Evolutionary conservation across 805 yeast genomes (phyloP), one percentile per base, ranked within the genome.

Genomic region (Lachancea waltii): DNA sequence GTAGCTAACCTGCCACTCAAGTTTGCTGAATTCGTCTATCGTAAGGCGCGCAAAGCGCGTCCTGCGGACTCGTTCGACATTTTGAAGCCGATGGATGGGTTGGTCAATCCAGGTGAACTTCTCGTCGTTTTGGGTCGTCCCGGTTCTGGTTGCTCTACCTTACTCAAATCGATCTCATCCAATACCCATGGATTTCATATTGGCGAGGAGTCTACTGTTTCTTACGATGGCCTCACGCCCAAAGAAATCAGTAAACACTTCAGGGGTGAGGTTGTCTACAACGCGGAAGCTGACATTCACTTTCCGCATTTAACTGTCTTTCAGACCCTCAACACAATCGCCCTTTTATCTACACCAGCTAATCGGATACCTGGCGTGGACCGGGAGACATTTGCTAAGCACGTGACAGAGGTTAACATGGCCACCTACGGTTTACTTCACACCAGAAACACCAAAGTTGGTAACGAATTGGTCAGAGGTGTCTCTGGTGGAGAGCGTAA

Each of bases 401-500:
- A 75, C 54, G 56, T 77, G 58, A 62, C 79, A 6, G 68, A 70
- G 39, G 77, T 73, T 9, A 60, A 58, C 24, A 68, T 71, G 75
- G 75, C 74, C 16, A 70, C 69, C 26, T 79, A 74, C 51, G 85
- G 84, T 42, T 63, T 80, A 29, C 62, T 70, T 7, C 84, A 77
- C 56, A 75, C 84, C 4, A 65, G 67, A 43, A 63, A 73, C 54
- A 75, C 82, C n/a, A 72, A 71, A 46, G 82, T 77, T 25, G 83
- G 83, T 42, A 70, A 70, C 51, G 81, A 76, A 43, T 65, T 71
- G 28, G 70, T 80, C 19, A 70, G 85, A 56, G 84, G 86, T 64
- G 84, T 81, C 28, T 79, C 90, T 36, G 90, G 94, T 53, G 92
- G 94, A 68, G 92, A 84, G 63, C 68, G 94, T 48, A 82, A 83